Conservation (phyloP, 1,139 yeast species). For the Yamadazyma trypodendri region DNA sequence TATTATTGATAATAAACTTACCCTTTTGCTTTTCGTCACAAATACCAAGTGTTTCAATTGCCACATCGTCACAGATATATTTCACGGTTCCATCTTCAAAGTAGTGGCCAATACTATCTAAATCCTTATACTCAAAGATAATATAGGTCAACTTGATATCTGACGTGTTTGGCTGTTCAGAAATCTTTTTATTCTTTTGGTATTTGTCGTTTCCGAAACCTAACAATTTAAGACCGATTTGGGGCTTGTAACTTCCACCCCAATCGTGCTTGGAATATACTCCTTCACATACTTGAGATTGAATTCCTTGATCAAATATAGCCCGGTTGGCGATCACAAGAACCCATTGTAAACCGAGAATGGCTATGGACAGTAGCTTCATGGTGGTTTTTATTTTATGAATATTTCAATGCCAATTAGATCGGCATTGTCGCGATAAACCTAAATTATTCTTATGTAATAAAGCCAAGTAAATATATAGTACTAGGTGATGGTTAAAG, state of each 20-base stretch:
- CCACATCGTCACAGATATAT: slow-evolving; percentile 73
- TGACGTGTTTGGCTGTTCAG: slow-evolving; percentile 21
- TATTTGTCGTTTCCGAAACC: slow-evolving; percentile 34
- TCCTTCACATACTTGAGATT: slow-evolving; percentile 79
- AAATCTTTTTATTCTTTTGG: slow-evolving; percentile 21
- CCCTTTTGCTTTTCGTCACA: slow-evolving; percentile 62
- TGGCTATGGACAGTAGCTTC: not conserved
- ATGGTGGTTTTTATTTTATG: too few relatives aligned
- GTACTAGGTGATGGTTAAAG: slow-evolving; percentile 16
- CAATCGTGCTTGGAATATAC: slow-evolving; percentile 85
- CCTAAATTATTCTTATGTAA: not conserved
- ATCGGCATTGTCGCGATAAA: not conserved
- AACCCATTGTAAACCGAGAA: slow-evolving; percentile 1
- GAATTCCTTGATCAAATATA: slow-evolving; percentile 39
- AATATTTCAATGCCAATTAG: not conserved
- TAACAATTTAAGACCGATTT: slow-evolving; percentile 50
- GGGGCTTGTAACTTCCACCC: slow-evolving; percentile 75
- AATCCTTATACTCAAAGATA: slow-evolving; percentile 81
- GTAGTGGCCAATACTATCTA: slow-evolving; percentile 60
- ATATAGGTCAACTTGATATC: slow-evolving; percentile 60
- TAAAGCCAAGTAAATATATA: not conserved
- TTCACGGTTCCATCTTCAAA: slow-evolving; percentile 35
- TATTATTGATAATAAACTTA: slow-evolving; percentile 54
- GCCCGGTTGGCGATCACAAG: slow-evolving; percentile 44
- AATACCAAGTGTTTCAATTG: slow-evolving; percentile 51